phyloP scores from a whole-genome alignment of 768 basidiomycete genomes.

The Termitomyces sp. region DNA sequence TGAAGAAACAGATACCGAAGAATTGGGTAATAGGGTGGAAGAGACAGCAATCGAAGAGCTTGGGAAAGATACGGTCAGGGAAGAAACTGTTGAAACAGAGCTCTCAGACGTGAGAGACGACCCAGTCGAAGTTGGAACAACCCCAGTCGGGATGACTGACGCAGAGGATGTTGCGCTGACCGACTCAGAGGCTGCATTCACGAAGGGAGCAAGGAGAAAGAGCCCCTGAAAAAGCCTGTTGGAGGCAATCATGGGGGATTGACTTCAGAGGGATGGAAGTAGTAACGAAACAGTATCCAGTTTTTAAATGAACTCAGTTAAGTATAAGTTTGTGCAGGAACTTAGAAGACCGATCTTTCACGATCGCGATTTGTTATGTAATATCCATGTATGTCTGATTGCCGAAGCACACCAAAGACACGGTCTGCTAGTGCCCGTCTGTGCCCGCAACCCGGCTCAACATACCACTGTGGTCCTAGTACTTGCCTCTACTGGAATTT shows the following conservation, averaged over 20 bases:
- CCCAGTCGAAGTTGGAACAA: constrained; percentile 1
- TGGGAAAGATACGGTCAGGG: background rate
- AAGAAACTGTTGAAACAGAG: background rate
- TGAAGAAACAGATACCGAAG: background rate
- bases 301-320: background rate
- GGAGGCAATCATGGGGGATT: constrained; percentile 11
- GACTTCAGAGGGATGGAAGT: background rate
- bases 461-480: too few species aligned
- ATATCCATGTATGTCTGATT: background rate
- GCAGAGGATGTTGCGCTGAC: background rate
- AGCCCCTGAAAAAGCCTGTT: constrained; percentile 8
- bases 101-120: constrained; percentile 1
- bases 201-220: constrained; percentile 11
- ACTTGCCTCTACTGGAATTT: too few species aligned
- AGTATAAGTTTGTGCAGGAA: too few species aligned
- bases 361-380: background rate
- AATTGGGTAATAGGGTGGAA: background rate
- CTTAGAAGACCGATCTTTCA: too few species aligned
- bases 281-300: background rate
- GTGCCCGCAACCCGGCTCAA: too few species aligned
- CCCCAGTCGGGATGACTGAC: background rate
- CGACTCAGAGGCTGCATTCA: constrained; percentile 7
- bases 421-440: background rate
- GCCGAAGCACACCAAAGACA: background rate
- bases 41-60: background rate